These are phyloP conservation scores for Alternaria postmessia DNA, from an alignment of 2,329 filamentous ascomycete species.

Conservation along the genomic window DNA sequence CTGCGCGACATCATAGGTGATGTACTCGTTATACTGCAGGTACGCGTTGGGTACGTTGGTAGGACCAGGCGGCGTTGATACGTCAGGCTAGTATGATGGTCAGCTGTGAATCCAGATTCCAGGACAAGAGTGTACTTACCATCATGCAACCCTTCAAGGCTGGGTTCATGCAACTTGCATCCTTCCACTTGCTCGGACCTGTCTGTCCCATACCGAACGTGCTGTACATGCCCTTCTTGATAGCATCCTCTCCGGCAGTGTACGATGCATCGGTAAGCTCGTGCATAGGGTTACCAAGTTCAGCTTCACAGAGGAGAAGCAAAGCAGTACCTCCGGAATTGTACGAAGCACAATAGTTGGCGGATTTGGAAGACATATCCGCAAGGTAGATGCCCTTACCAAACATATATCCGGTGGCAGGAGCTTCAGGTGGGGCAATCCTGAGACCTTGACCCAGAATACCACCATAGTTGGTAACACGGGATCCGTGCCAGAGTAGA, in stretches of 20 bases:
- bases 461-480: constrained; percentile 83
- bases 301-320: constrained; percentile 83
- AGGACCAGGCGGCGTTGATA: constrained; percentile 53
- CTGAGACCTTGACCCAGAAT: constrained; percentile 87
- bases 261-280: constrained; percentile 67
- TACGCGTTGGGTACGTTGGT: constrained; percentile 58
- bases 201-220: constrained; percentile 75
- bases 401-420: constrained; percentile 84
- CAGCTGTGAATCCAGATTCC: constrained; percentile 1
- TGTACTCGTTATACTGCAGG: constrained; percentile 77
- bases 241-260: constrained; percentile 70
- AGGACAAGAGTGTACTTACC: constrained; percentile 55
- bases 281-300: constrained; percentile 78
- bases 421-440: constrained; percentile 87
- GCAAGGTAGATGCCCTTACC: constrained; percentile 90
- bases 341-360: constrained; percentile 73
- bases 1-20: constrained; percentile 74
- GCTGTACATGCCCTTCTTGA: constrained; percentile 66
- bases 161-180: constrained; percentile 71
- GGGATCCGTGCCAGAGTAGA: constrained; percentile 87
- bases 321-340: constrained; percentile 75
- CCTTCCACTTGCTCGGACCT: constrained; percentile 76
- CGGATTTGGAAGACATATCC: constrained; percentile 81
- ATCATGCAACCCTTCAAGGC: constrained; percentile 74
- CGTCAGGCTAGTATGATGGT: constrained; percentile 33